phyloP scores from a whole-genome alignment of 306 rosid genomes.

The Leucaena leucocephala region DNA sequence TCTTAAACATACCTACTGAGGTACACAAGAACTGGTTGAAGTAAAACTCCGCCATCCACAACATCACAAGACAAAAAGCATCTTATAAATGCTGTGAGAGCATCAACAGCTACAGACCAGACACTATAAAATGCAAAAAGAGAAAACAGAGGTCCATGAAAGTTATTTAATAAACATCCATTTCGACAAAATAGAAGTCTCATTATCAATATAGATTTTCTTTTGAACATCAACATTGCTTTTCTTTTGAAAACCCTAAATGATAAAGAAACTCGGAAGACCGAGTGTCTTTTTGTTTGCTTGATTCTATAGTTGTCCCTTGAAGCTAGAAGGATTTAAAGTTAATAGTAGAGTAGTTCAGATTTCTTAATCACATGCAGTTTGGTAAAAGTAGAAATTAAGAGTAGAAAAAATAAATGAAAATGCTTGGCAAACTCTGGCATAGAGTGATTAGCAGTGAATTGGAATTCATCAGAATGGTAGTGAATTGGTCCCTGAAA shows the following conservation, averaged over 20 bases:
- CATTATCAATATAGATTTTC: conserved; percentile 11
- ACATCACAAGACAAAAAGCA: conserved; percentile 72
- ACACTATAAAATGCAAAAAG: conserved; percentile 60
- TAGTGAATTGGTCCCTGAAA: not conserved
- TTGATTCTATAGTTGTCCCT: not conserved
- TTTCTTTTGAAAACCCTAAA: conserved; percentile 17
- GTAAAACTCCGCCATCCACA: conserved; percentile 61
- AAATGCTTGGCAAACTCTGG: not conserved
- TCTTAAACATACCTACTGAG: conserved; percentile 71
- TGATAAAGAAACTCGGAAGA: conserved; percentile 9
- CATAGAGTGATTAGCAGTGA: not conserved
- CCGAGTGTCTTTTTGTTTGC: not conserved
- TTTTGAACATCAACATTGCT: conserved; percentile 7
- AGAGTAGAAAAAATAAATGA: not conserved
- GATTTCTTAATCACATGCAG: not conserved
- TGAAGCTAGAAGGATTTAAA: not conserved
- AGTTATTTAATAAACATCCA: conserved; percentile 22
- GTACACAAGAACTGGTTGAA: conserved; percentile 91
- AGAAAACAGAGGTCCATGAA: conserved; percentile 12
- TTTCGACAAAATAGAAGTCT: not conserved
- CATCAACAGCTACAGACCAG: conserved; percentile 95
- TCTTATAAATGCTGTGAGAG: conserved; percentile 80
- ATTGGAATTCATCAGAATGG: not conserved
- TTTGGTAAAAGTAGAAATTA: not conserved
- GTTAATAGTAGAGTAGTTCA: conserved; percentile 8